Conservation (phyloP, 345 rosid species). For the Mallotus nudiflorus region DNA sequence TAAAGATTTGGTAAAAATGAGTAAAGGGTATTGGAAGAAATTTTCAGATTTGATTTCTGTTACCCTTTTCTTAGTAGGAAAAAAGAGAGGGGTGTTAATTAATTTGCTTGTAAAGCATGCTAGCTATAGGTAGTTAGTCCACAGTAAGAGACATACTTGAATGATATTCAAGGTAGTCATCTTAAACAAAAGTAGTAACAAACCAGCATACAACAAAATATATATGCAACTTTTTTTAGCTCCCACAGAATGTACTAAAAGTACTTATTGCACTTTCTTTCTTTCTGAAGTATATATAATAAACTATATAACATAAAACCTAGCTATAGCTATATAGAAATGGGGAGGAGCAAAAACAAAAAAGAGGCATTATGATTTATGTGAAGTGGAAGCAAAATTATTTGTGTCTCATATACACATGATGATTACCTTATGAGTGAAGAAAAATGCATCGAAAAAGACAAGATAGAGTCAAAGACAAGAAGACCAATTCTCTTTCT, state of each 20-base stretch:
- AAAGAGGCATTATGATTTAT: conserved; percentile 39
- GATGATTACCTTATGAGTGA: conserved; percentile 81
- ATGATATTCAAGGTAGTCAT: conserved; percentile 18
- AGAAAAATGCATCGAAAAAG: conserved; percentile 76
- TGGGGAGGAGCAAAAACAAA: conserved; percentile 23
- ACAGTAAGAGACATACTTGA: conserved; percentile 5
- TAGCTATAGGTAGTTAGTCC: conserved; percentile 7
- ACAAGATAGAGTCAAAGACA: conserved; percentile 69
- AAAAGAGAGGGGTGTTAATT: neutral
- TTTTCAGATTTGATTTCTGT: no score
- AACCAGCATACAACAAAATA: conserved; percentile 3
- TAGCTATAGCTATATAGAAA: neutral
- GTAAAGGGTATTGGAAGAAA: no score
- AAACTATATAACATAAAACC: neutral
- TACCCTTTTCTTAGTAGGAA: no score
- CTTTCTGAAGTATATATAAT: conserved; percentile 10
- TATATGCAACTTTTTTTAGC: neutral
- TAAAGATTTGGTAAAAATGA: no score
- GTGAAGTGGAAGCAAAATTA: conserved; percentile 76
- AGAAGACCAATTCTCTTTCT: conserved; percentile 44
- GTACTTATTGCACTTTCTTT: conserved; percentile 4
- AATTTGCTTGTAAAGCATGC: conserved; percentile 24
- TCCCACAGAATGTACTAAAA: neutral
- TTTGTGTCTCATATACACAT: conserved; percentile 27
- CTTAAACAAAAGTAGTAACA: conserved; percentile 13